Evolutionary conservation across 1,139 yeast species (phyloP).

Genomic region (Scheffersomyces lignicola): DNA sequence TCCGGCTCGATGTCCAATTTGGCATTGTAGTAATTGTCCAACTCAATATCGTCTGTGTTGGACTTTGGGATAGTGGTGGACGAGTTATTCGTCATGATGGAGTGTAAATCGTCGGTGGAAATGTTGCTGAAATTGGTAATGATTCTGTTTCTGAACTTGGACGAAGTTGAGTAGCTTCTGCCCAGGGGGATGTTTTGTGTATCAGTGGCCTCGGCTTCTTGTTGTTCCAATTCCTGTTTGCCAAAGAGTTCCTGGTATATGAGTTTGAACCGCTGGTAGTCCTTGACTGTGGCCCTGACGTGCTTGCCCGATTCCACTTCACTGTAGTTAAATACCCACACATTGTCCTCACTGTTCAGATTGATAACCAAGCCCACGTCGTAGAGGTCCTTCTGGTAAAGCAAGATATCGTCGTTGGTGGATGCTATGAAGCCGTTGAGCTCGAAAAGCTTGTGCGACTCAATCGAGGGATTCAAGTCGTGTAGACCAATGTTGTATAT

Average conservation of each 20-base stretch:
- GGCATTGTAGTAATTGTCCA: slow-evolving; percentile 4
- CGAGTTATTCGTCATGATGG: slow-evolving; percentile 23
- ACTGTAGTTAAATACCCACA: slow-evolving; percentile 7
- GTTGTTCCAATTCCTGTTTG: slow-evolving; percentile 6
- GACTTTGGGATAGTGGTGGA: slow-evolving; percentile 13
- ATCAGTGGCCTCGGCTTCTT: neutral
- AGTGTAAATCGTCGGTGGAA: slow-evolving; percentile 23
- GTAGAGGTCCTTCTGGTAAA: slow-evolving; percentile 55
- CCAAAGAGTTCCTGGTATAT: slow-evolving; percentile 29
- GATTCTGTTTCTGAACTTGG: slow-evolving; percentile 1
- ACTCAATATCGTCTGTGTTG: slow-evolving; percentile 6
- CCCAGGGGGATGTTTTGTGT: neutral
- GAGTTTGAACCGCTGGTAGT: slow-evolving; percentile 37
- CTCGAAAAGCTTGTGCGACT: slow-evolving; percentile 11
- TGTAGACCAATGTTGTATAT: slow-evolving; percentile 66
- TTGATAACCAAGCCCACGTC: slow-evolving; percentile 46
- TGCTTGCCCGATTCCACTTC: slow-evolving; percentile 9
- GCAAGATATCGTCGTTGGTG: slow-evolving; percentile 70
- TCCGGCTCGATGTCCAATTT: slow-evolving; percentile 26
- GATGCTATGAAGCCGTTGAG: slow-evolving; percentile 54
- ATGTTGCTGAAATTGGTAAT: slow-evolving; percentile 11
- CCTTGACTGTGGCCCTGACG: slow-evolving; percentile 34
- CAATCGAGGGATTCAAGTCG: slow-evolving; percentile 37
- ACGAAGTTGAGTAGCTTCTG: neutral
- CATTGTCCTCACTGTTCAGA: slow-evolving; percentile 16